phyloP scores from a whole-genome alignment of 2,329 filamentous ascomycete genomes.

The Juglanconis sp. region DNA sequence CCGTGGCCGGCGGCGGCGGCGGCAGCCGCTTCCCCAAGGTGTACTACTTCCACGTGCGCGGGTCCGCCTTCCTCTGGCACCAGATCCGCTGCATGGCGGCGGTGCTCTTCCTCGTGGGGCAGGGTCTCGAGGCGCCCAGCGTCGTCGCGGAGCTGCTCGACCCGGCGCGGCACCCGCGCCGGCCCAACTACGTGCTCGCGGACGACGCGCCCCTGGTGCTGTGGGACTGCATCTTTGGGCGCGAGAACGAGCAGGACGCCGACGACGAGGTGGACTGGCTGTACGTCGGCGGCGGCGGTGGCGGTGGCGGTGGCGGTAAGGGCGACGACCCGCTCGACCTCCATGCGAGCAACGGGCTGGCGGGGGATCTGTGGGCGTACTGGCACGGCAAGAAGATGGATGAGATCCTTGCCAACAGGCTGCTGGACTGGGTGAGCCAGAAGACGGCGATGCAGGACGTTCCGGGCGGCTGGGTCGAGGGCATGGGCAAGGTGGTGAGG shows the following conservation, averaged over 20 bases:
- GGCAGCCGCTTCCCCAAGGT: conserved; percentile 54
- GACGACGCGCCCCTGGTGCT: conserved; percentile 85
- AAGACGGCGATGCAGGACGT: conserved; percentile 28
- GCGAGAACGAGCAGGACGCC: conserved; percentile 30
- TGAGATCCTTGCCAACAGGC: conserved; percentile 72
- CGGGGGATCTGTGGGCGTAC: conserved; percentile 74
- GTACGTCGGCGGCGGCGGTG: conserved; percentile 73
- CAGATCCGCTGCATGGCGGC: conserved; percentile 95
- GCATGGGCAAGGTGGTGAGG: conserved; percentile 22
- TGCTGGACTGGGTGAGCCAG: conserved; percentile 61
- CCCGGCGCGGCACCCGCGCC: conserved; percentile 64
- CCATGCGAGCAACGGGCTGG: conserved; percentile 62
- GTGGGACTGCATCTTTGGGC: conserved; percentile 84
- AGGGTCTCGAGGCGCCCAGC: conserved; percentile 74
- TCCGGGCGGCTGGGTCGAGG: conserved; percentile 41
- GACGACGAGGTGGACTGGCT: conserved; percentile 72
- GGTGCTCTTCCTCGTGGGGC: conserved; percentile 86
- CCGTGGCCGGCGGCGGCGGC: background rate
- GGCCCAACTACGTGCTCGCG: conserved; percentile 87
- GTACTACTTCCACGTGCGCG: conserved; percentile 84
- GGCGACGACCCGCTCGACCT: conserved; percentile 51
- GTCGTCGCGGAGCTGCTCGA: conserved; percentile 76
- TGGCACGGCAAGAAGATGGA: conserved; percentile 89
- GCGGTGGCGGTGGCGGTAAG: conserved; percentile 48
- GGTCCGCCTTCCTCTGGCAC: conserved; percentile 95